Evolutionary conservation across 2,329 filamentous ascomycete genomes (phyloP).

Genomic region (Penicillium occitanis): DNA sequence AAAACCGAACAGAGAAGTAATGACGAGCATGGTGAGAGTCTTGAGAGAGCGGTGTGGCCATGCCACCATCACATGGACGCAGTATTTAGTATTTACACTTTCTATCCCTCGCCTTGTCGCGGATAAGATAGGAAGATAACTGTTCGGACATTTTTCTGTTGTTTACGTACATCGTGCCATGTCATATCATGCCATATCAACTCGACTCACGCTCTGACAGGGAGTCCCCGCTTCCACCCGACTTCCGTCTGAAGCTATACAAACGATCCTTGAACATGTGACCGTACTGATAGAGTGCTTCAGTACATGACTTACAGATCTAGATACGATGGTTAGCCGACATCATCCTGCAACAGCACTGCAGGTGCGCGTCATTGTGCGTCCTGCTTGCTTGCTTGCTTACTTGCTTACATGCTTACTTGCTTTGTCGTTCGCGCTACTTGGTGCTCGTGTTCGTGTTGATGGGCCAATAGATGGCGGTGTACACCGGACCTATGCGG

Average conservation of each 20-base stretch:
- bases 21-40: neutral
- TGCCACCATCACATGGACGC: conserved; percentile 7
- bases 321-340: neutral
- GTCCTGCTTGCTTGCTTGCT: neutral
- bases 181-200: neutral
- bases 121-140: neutral
- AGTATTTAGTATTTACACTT: neutral
- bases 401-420: neutral
- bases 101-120: neutral
- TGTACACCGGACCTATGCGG: neutral
- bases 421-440: neutral
- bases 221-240: conserved; percentile 1
- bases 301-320: neutral
- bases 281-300: neutral
- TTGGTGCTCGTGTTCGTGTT: neutral
- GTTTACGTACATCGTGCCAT: neutral
- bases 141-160: neutral
- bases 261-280: neutral
- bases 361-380: neutral
- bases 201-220: neutral
- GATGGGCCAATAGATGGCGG: neutral
- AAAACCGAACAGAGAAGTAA: neutral
- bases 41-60: conserved; percentile 8
- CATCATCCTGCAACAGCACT: neutral
- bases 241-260: conserved; percentile 3